Base-by-base conservation (phyloP, 495 filamentous ascomycete genomes). In the Tricharina praecox region DNA sequence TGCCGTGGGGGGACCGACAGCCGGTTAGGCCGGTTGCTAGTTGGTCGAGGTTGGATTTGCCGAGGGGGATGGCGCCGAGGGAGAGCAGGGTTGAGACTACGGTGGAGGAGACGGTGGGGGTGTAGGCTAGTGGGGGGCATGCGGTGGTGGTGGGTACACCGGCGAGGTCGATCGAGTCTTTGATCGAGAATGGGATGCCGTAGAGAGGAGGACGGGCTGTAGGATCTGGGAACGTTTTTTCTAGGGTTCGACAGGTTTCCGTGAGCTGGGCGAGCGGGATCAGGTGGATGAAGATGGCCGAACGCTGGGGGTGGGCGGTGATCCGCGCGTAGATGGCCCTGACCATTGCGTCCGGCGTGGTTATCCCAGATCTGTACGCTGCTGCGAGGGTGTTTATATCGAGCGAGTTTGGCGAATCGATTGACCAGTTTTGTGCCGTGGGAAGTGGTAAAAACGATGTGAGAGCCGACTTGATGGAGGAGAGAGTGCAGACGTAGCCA, bases 31-130 rank as follows among this genome's bases (percentile, higher is more conserved):
- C 78, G 0, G 77, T 82, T 13, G 76, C 78, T 5, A 81, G 65
- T 58, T 81, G 77, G 59, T 82, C 78, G 21, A 82, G 67, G 52
- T 82, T 81, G 5, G 70, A 68, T 54, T 82, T 82, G 19, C 78
- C 78, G 42, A 82, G 66, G 37, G 76, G 71, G 28, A 82, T 56
- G 0, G 71, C 78, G 2, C 78, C 78, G 4, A 67, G 63, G 9
- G 59, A 55, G 19, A 64, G 54, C 3, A 69, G 47, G 5, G 28
- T 59, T 9, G 62, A 58, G 47, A 67, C 66, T 32, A 68, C 52
- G 13, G 53, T 48, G 2, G 69, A 62, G 28, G 64, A 67, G 9
- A 49, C 47, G 7, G 62, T 61, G 3, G 75, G 67, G 0, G 65
- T 66, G 50, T 73, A 69, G 5, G 70, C 61, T 19, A 76, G 69